Percentiles rank a stretch among this genome's conserved stretches.
phyloP scores from a whole-genome alignment of 495 filamentous ascomycete species.

The Letharia columbiana region DNA sequence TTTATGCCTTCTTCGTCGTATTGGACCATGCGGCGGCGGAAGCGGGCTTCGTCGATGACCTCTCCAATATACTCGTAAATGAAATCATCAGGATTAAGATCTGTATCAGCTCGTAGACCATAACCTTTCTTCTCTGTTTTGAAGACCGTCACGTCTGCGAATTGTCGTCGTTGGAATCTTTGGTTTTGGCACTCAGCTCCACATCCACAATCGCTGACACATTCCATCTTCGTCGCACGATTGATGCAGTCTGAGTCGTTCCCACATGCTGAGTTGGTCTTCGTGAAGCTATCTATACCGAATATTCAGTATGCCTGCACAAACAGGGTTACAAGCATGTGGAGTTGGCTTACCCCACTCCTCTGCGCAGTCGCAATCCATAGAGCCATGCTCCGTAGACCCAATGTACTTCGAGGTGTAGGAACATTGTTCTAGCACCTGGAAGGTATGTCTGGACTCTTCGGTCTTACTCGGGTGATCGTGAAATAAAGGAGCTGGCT shows the following conservation, averaged over 20 bases:
- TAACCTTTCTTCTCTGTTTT: constrained; percentile 96
- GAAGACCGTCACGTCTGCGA: constrained; percentile 87
- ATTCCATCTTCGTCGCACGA: constrained; percentile 95
- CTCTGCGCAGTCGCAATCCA: constrained; percentile 92
- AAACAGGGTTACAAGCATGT: not conserved
- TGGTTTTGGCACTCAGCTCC: constrained; percentile 86
- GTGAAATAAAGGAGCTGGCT: constrained; percentile 55
- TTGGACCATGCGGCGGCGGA: constrained; percentile 77
- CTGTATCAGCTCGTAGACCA: constrained; percentile 71
- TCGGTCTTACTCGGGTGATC: constrained; percentile 64
- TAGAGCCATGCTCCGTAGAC: constrained; percentile 70
- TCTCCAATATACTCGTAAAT: constrained; percentile 98
- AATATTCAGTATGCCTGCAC: constrained; percentile 20
- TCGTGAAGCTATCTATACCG: constrained; percentile 48
- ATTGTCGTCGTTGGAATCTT: constrained; percentile 85
- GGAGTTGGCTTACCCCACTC: constrained; percentile 76
- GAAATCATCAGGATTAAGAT: constrained; percentile 74
- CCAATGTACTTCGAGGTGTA: constrained; percentile 88
- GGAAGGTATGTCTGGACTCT: constrained; percentile 69
- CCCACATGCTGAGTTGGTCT: constrained; percentile 75
- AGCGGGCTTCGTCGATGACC: constrained; percentile 86
- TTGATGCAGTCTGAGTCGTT: constrained; percentile 99
- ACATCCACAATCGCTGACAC: constrained; percentile 76
- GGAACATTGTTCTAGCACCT: constrained; percentile 69
- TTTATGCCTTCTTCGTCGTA: constrained; percentile 95